phyloP scores from a whole-genome alignment of 2,329 filamentous ascomycete genomes.

The Xylariales sp. region DNA sequence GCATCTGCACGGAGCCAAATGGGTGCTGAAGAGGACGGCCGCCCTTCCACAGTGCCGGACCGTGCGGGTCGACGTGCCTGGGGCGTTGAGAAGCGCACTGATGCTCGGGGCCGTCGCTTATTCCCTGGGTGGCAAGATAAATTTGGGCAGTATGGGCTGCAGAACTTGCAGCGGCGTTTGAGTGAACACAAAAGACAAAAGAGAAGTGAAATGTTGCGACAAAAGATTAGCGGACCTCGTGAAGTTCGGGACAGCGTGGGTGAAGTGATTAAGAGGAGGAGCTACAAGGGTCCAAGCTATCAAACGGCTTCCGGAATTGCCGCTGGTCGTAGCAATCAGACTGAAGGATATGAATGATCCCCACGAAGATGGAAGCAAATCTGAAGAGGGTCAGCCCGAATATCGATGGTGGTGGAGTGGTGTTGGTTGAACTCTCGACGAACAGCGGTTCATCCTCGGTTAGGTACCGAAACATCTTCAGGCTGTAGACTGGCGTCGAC shows the following conservation, averaged over 20 bases:
- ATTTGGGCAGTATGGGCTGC: slow-evolving; percentile 43
- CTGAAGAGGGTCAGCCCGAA: too few species aligned
- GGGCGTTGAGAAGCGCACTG: slow-evolving; percentile 25
- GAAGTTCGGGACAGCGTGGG: slow-evolving; percentile 56
- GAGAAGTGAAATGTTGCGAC: slow-evolving; percentile 51
- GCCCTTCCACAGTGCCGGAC: slow-evolving; percentile 33
- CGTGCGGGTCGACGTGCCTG: slow-evolving; percentile 17
- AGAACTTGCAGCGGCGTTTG: slow-evolving; percentile 48
- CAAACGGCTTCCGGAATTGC: slow-evolving; percentile 11
- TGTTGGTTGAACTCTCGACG: too few species aligned
- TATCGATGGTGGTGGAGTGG: too few species aligned
- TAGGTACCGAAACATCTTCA: too few species aligned
- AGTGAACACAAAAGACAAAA: slow-evolving; percentile 57
- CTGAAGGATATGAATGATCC: too few species aligned
- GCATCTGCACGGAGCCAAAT: slow-evolving; percentile 5
- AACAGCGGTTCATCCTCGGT: too few species aligned
- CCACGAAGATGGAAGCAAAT: too few species aligned
- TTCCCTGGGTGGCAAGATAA: slow-evolving; percentile 38
- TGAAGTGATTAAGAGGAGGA: slow-evolving; percentile 47
- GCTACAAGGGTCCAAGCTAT: slow-evolving; percentile 30
- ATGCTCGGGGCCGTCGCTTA: slow-evolving; percentile 23
- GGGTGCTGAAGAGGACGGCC: slow-evolving; percentile 19
- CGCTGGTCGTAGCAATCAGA: neutral
- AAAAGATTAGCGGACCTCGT: slow-evolving; percentile 56
- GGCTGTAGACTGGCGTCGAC: too few species aligned